Evolutionary conservation across 352 stramenopile species (phyloP).

Genomic region (Phytophthora pinifolia): DNA sequence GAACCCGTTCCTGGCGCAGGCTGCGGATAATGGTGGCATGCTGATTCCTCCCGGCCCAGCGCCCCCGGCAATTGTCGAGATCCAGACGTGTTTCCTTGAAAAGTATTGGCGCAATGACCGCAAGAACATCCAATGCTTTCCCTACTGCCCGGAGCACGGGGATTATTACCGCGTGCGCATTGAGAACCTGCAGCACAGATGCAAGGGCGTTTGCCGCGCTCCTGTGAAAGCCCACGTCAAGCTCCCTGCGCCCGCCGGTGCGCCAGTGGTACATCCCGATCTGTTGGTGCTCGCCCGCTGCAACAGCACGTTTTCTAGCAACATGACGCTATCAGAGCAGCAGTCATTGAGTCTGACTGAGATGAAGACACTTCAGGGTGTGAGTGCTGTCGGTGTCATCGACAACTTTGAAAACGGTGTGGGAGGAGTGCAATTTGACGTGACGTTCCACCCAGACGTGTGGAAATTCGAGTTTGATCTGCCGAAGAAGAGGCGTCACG

Average conservation of each 20-base stretch:
- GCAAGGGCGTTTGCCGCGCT: slow-evolving; percentile 84
- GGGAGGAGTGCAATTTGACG: slow-evolving; percentile 64
- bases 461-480: slow-evolving; percentile 91
- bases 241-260: slow-evolving; percentile 39
- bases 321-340: slow-evolving; percentile 52
- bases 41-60: slow-evolving; percentile 20
- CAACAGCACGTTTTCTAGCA: slow-evolving; percentile 83
- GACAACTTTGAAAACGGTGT: slow-evolving; percentile 48
- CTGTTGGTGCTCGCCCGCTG: slow-evolving; percentile 74
- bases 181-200: slow-evolving; percentile 78
- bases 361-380: slow-evolving; percentile 68
- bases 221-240: slow-evolving; percentile 72
- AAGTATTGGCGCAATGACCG: slow-evolving; percentile 93
- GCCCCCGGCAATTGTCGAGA: slow-evolving; percentile 58
- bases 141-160: slow-evolving; percentile 86
- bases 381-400: slow-evolving; percentile 69
- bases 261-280: slow-evolving; percentile 30
- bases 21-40: slow-evolving; percentile 10
- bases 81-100: slow-evolving; percentile 82
- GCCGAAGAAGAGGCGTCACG: slow-evolving; percentile 83
- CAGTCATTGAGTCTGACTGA: slow-evolving; percentile 49
- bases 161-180: slow-evolving; percentile 91
- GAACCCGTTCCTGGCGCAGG: slow-evolving; percentile 46
- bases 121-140: slow-evolving; percentile 93
- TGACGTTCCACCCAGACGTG: slow-evolving; percentile 86